These are phyloP conservation scores for Tubosaeta sp. DNA, from an alignment of 768 basidiomycete species.

Conservation along the genomic window DNA sequence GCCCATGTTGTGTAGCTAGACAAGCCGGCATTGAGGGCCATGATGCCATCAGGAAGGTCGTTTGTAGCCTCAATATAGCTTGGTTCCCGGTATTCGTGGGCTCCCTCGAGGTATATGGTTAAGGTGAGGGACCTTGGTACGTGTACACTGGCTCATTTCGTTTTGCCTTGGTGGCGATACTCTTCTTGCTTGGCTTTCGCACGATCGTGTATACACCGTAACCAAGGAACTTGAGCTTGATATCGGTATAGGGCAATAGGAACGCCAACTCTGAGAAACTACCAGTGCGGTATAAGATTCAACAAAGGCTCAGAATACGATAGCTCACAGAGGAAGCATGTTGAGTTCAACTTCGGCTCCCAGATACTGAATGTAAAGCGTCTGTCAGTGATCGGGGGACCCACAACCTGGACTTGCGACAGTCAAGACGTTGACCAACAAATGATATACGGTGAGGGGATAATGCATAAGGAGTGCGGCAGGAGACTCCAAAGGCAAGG, in stretches of 20 bases:
- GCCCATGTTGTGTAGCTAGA: conserved; percentile 35
- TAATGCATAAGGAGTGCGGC: conserved; percentile 42
- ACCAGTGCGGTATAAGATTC: not conserved
- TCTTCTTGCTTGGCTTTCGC: conserved; percentile 29
- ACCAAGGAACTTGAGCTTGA: conserved; percentile 41
- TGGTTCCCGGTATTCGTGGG: conserved; percentile 24
- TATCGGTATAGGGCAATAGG: conserved; percentile 41
- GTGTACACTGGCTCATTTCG: conserved; percentile 28
- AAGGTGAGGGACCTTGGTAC: conserved; percentile 37
- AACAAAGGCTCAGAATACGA: not conserved
- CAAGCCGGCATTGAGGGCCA: conserved; percentile 40
- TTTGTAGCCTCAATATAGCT: conserved; percentile 15
- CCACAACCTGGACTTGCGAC: conserved; percentile 25
- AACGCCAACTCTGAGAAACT: conserved; percentile 47
- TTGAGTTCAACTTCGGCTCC: conserved; percentile 39
- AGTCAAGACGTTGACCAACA: conserved; percentile 34
- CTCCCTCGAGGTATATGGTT: conserved; percentile 33
- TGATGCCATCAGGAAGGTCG: conserved; percentile 37
- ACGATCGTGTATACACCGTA: conserved; percentile 28
- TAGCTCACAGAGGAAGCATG: conserved; percentile 37
- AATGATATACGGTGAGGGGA: conserved; percentile 38
- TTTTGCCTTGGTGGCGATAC: conserved; percentile 29
- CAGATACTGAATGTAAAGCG: conserved; percentile 34
- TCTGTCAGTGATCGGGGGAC: conserved; percentile 20
- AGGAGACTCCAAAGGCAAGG: conserved; percentile 39